Percentiles rank a stretch among this genome's conserved stretches.
Conservation (phyloP, 2,329 filamentous ascomycete genomes). For the Colletotrichum eremochloae region DNA sequence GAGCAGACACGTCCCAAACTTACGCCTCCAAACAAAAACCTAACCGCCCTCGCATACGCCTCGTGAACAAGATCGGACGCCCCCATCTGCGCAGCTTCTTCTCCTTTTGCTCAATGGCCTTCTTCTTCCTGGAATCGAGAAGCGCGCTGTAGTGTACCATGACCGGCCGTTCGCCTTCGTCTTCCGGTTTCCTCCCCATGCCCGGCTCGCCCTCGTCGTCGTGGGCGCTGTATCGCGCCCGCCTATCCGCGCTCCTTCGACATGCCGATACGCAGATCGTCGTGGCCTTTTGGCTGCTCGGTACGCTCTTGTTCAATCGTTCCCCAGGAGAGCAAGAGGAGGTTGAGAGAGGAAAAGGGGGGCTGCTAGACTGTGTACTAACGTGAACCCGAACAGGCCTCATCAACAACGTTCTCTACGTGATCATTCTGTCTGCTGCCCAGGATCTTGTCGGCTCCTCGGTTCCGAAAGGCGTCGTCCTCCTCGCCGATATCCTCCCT, state of each 20-base stretch:
- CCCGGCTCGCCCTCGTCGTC: constrained; percentile 73
- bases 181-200: constrained; percentile 66
- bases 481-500: constrained; percentile 92
- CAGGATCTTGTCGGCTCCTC: constrained; percentile 94
- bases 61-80: constrained; percentile 17
- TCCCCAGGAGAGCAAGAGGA: no score
- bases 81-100: not conserved
- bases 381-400: constrained; percentile 67
- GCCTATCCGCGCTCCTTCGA: constrained; percentile 72
- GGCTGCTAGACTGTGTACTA: not conserved
- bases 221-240: constrained; percentile 79
- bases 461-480: constrained; percentile 90
- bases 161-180: constrained; percentile 57
- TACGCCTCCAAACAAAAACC: not conserved
- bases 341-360: not conserved
- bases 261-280: constrained; percentile 80
- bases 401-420: constrained; percentile 98
- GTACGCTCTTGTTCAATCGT: constrained; percentile 58
- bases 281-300: constrained; percentile 92
- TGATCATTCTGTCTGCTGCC: constrained; percentile 94
- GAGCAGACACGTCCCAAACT: not conserved
- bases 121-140: constrained; percentile 5
- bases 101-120: constrained; percentile 24
- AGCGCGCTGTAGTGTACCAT: constrained; percentile 43
- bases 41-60: not conserved